phyloP scores from a whole-genome alignment of 1,284 basidiomycete genomes.

The Rhodotorula sp. region DNA sequence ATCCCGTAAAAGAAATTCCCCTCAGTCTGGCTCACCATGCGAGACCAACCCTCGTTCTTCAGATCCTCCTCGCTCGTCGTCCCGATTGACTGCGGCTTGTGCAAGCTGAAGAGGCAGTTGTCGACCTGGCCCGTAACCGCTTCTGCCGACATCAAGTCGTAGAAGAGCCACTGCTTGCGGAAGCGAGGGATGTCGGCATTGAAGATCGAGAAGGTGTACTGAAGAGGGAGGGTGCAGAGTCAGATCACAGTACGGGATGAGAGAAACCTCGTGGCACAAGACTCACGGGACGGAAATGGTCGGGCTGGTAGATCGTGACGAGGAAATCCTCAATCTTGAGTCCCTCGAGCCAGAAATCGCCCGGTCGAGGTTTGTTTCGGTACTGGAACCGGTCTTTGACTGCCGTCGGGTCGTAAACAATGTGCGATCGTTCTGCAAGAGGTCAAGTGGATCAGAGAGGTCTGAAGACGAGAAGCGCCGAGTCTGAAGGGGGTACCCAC shows the following conservation, averaged over 20 bases:
- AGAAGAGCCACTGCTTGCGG: constrained; percentile 92
- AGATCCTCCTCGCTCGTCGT: constrained; percentile 79
- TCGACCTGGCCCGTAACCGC: constrained; percentile 96
- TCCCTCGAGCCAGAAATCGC: constrained; percentile 90
- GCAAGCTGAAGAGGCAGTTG: constrained; percentile 94
- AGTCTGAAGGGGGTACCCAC: constrained; percentile 53
- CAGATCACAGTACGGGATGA: not conserved
- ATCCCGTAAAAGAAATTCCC: not conserved
- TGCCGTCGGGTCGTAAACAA: constrained; percentile 70
- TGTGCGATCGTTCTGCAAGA: constrained; percentile 74
- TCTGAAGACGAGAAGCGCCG: not conserved
- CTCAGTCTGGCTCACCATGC: constrained; percentile 63
- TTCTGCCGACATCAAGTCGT: constrained; percentile 64
- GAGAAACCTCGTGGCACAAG: too few relatives aligned
- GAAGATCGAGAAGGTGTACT: constrained; percentile 90
- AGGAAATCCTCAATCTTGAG: constrained; percentile 89
- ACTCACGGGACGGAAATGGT: constrained; percentile 72
- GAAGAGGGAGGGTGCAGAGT: not conserved
- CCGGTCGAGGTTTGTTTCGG: constrained; percentile 67
- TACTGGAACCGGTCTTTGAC: constrained; percentile 74
- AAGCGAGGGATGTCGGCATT: constrained; percentile 81
- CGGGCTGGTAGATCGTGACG: constrained; percentile 91
- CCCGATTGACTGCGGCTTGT: constrained; percentile 94
- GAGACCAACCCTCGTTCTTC: constrained; percentile 74
- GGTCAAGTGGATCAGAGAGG: not conserved